Percentiles rank a stretch among this genome's conserved stretches.
These are phyloP conservation scores for Nidula microcarpa DNA, from an alignment of 768 basidiomycete species.

Conservation along the genomic window DNA sequence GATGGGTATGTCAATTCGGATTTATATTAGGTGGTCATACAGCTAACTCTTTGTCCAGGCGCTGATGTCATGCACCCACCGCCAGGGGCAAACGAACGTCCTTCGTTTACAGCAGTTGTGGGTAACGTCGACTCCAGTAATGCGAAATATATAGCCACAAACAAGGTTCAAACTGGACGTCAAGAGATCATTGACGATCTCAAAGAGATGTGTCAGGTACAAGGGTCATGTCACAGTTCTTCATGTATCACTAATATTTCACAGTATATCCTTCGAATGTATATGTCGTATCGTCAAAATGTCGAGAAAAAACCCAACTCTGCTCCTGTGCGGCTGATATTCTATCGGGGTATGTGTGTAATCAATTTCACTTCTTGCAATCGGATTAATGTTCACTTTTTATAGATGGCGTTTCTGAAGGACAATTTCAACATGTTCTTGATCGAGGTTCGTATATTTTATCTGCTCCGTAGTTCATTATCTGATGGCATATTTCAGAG, in stretches of 20 bases:
- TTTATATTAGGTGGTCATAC: not conserved
- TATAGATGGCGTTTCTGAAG: constrained; percentile 48
- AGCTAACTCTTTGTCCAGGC: constrained; percentile 28
- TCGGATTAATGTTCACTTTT: constrained; percentile 16
- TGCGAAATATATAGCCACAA: constrained; percentile 57
- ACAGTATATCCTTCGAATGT: constrained; percentile 52
- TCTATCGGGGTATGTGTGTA: constrained; percentile 58
- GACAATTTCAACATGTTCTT: constrained; percentile 47
- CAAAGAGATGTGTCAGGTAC: constrained; percentile 55
- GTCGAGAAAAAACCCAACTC: constrained; percentile 40
- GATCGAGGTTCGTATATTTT: constrained; percentile 41
- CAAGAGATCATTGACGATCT: constrained; percentile 69
- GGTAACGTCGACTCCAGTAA: constrained; percentile 66
- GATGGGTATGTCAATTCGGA: constrained; percentile 46
- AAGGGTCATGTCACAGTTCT: constrained; percentile 1
- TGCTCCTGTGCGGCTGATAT: constrained; percentile 59
- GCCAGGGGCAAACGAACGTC: constrained; percentile 63
- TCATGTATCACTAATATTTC: not conserved
- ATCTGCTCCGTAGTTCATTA: not conserved
- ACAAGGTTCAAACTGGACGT: constrained; percentile 52
- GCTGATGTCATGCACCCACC: constrained; percentile 77
- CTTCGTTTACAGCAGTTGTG: constrained; percentile 72
- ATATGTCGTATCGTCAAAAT: constrained; percentile 45
- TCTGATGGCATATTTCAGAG: constrained; percentile 31
- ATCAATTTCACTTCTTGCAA: not conserved